Evolutionary conservation across 2,329 filamentous ascomycete genomes (phyloP).

Genomic region (Dactylellina leptospora): DNA sequence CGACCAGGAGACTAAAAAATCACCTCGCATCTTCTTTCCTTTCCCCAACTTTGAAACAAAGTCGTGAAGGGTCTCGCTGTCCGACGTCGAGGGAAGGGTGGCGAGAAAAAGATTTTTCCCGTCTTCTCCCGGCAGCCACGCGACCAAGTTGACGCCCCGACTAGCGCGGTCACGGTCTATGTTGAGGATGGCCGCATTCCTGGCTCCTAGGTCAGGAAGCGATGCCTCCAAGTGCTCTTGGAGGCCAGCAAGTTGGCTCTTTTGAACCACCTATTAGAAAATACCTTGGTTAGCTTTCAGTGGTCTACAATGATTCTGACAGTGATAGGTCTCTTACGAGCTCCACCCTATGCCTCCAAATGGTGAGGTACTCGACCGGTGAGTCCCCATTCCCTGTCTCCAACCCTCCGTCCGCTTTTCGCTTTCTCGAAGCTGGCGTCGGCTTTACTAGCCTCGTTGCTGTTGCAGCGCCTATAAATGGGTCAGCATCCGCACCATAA

Average conservation of each 20-base stretch:
- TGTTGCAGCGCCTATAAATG: not conserved
- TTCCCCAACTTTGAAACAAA: slow-evolving; percentile 7
- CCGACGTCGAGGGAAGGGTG: not conserved
- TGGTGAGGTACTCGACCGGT: slow-evolving; percentile 10
- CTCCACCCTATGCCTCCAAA: slow-evolving; percentile 38
- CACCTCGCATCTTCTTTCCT: slow-evolving; percentile 3
- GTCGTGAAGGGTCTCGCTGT: not conserved
- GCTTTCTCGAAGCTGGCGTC: slow-evolving; percentile 17
- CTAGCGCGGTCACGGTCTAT: not conserved
- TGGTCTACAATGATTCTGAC: too few relatives aligned
- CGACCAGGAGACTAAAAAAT: slow-evolving; percentile 23
- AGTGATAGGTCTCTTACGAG: too few relatives aligned
- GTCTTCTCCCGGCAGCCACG: not conserved
- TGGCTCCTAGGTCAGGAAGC: too few relatives aligned
- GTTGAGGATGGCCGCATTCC: too few relatives aligned
- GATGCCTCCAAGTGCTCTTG: too few relatives aligned
- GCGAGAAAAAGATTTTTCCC: slow-evolving; percentile 18
- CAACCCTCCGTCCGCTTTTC: not conserved
- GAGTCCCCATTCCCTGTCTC: slow-evolving; percentile 11
- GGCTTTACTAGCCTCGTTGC: not conserved
- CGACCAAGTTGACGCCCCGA: not conserved
- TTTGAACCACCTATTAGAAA: not conserved
- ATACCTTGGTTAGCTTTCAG: too few relatives aligned
- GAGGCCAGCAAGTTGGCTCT: not conserved
- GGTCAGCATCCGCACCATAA: not conserved